Evolutionary conservation across 2,329 filamentous ascomycete genomes (phyloP), one percentile per base, ranked within the genome.

Genomic region (Juglanconis sp.): DNA sequence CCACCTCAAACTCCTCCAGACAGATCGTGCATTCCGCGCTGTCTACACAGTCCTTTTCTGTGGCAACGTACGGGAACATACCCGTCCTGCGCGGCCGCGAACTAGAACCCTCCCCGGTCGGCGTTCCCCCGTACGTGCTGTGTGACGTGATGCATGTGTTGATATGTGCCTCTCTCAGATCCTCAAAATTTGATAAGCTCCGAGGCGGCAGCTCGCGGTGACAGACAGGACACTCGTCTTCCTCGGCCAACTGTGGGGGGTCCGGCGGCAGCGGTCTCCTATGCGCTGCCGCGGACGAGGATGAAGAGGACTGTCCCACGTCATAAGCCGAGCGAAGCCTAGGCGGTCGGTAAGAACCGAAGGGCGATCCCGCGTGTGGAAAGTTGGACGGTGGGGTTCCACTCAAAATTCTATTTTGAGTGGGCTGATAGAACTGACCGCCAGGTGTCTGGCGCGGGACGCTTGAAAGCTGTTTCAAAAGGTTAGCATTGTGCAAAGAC

Each of bases 161-260:
- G 60, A 89, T 86, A 66, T 89, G 86, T 35, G 76, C 71, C 66
- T 86, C 84, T 36, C 86, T 80, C 11, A 82, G 74, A 3, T 71
- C 65, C 67, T 87, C 84, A 59, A 76, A 84, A 63, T 86, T 79
- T 2, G 79, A 71, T 2, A 87, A 75, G 4, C 71, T 72, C 17
- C 78, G 77, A 2, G 84, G 81, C 0, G 90, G 89, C 3, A 92
- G 79, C 72, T 92, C 88, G 42, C 79, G 75, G 68, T 90, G 89
- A 67, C 90, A 94, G 49, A 93, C 83, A 0, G 90, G 90, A 63
- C 90, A 94, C 67, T 91, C 88, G 69, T 93, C 90, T 69, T 92
- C 90, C 70, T 93, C 90, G 5, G 80, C 78, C 67, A 83, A 79
- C 59, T 81, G 83, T 1, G 76, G 79, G 10, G 77, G 78, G 4